Base-by-base conservation (phyloP, 441 rosid genomes). In the Adansonia grandidieri region DNA sequence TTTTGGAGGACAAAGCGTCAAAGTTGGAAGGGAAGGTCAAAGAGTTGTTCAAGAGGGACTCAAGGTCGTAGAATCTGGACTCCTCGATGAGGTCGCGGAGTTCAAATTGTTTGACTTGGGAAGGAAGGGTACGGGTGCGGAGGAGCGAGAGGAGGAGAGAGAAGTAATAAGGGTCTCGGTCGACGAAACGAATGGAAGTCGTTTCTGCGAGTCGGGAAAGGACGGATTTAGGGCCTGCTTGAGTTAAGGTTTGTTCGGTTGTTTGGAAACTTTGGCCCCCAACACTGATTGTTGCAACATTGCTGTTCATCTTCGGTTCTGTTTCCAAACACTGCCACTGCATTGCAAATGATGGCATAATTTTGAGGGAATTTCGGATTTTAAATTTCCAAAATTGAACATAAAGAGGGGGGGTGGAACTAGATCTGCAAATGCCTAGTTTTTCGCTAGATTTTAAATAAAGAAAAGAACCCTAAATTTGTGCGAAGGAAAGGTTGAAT, bases 191-290 rank as follows among this genome's bases (percentile, higher is more conserved):
- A 63, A 80, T 5, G 45, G 68, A 63, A 9, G 81, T 79, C 0
- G 91, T 74, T 48, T 87, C 87, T 13, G 87, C 82, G 75, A 92
- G 83, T 58, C 66, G 84, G 48, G 87, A 88, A 73, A 93, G 80
- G 44, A 90, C 73, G 9, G 98, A 92, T 19, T 83, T 71, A 32
- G 97, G 78, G 15, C 97, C 97, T 9, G 92, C 92, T 2, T 85
- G 76, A 48, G 85, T 20, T n/a, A 93, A 82, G 67, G 99, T 93
- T 67, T 89, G 95, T 75, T 88, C 87, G 20, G 94, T 90, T 19
- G 98, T 89, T 60, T 93, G 97, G 79, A 95, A 93, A 32, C 87
- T 84, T 79, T 91, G 88, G 17, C 98, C 97, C 44, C 98, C 98
- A 0, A 93, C 98, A 76, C 90, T 86, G 67, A 95, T 63, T 19